Conservation (phyloP, 257 asterid species). For the Verbascum thapsus region DNA sequence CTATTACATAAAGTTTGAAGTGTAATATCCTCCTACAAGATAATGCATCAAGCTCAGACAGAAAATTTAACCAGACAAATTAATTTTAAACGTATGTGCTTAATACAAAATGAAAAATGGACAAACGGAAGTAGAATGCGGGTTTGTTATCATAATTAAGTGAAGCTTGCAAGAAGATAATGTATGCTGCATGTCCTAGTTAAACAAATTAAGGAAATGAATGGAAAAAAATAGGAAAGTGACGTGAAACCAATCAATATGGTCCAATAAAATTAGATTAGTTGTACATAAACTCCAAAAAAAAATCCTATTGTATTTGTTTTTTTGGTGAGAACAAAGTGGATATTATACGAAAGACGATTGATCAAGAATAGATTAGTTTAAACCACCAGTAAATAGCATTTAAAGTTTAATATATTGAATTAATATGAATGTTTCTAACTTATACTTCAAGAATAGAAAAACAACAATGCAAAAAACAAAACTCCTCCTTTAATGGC, state of each 20-base stretch:
- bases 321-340: too few species aligned
- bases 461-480: too few species aligned
- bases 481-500: too few species aligned
- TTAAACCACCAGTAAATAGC: background rate
- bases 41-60: background rate
- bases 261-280: background rate
- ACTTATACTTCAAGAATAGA: too few species aligned
- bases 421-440: background rate
- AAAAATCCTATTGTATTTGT: background rate
- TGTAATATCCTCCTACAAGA: background rate
- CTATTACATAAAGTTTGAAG: background rate
- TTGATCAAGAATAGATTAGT: background rate
- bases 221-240: background rate
- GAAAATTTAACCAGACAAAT: background rate
- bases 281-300: background rate
- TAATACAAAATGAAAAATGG: background rate
- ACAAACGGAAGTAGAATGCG: background rate
- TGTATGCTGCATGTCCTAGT: background rate
- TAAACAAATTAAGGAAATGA: too few species aligned
- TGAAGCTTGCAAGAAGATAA: background rate
- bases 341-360: too few species aligned
- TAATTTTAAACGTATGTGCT: background rate
- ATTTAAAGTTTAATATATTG: background rate
- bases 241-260: background rate
- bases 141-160: background rate